Base-by-base conservation (phyloP, 192 early-diverging fungal genomes). In the Radiomyces spectabilis region DNA sequence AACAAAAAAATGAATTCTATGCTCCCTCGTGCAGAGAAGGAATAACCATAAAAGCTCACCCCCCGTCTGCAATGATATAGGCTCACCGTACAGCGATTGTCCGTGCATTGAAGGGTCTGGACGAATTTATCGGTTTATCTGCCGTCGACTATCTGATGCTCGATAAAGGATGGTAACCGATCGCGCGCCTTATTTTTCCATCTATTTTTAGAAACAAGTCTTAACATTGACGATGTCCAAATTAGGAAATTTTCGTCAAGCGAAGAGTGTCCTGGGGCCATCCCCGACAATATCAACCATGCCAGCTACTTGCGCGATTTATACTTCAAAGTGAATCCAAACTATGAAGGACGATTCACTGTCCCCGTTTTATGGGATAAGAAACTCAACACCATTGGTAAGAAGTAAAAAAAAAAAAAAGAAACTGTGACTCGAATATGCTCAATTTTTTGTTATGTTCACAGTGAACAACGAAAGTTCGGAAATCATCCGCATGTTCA, bases 291-390 rank as follows among this genome's bases (percentile, higher is more conserved):
- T 7, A 64, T 91, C 24, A 87, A 92, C 49, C 68, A 83, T 33
- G 81, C 85, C 30, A 68, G 86, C 58, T 87, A 80, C 68, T 55
- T 96, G 26, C 75, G 84, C 19, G 94, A 98, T 33, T 38, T 98
- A 10, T 98, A 98, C 74, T 87, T 88, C 73, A 95, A 93, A 76
- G 91, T 87, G 7, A 74, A 92, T 39, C 67, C 67, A 1, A 40
- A 69, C 5, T 69, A 69, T 51, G 31, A 25, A 1, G 61, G 61
- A 21, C 80, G 85, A 19, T 88, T 87, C 66, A 98, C 96, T 1
- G 96, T 98, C 2, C 96, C 96, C 18, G 83, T 97, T 35, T 81
- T 98, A 21, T 97, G 93, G 94, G 96, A 98, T 73, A 97, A 88
- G 78, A 91, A 95, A 71, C 69, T 71, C 25, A 43, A 81, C 35